Base-by-base conservation (phyloP, 1,284 basidiomycete species). In the Fomitopsis betulina region DNA sequence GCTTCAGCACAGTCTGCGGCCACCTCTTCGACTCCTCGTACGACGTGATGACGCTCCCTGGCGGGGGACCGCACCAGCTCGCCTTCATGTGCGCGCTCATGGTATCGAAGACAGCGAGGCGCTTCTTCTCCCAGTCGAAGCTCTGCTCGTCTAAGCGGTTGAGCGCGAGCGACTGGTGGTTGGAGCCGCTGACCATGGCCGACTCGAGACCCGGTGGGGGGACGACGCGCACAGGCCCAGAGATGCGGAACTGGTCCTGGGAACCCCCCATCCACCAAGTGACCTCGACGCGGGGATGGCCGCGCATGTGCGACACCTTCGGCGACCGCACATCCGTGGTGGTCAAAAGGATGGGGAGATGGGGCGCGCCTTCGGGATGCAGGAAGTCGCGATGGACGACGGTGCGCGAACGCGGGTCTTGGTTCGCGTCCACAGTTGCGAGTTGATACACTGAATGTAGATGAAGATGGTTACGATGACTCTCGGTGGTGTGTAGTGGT, bases 41-140 rank as follows among this genome's bases (percentile, higher is more conserved):
- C 5, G 77, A 80, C 25, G 73, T 72, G 43, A 89, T 66, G 4
- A 65, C 70, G 1, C 69, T 70, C 0, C 88, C 88, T 0, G 88
- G 85, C 0, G 74, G 64, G 0, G 88, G 87, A 2, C 81, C 71
- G 59, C 79, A 81, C 85, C 86, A 91, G 52, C 74, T 77, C 25
- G 87, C 88, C 63, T 79, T 82, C 84, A 89, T 82, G 53, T 75
- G 70, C 5, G 72, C 74, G 55, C 77, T 79, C 77, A 89, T 77
- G 19, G 38, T 65, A 59, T 80, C 77, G 68, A 87, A 90, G 21
- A 77, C 66, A 53, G 77, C 76, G 23, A 71, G 59, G 10, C 87
- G 76, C 70, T 83, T 79, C 37, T 67, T 70, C 65, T 89, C 86
- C 87, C 87, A 90, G 64, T 88, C 80, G 57, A 81, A 79, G 9